Conservation (phyloP, 306 rosid species). For the Cyclanthera cordifolia region DNA sequence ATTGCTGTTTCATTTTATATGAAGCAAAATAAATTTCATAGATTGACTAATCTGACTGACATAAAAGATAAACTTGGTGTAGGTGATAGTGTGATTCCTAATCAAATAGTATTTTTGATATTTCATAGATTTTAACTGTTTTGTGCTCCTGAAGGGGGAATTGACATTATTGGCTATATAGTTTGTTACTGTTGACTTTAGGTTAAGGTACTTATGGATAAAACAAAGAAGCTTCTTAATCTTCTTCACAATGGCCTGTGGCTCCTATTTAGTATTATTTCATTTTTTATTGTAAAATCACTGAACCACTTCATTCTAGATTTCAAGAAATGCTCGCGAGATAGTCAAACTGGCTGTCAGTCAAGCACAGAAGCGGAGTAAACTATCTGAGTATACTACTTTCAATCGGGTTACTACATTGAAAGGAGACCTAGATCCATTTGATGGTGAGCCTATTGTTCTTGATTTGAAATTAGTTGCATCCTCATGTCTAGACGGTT, state of each 20-base stretch:
- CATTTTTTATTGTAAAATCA: background rate
- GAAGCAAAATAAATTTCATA: background rate
- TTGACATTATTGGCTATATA: background rate
- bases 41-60: background rate
- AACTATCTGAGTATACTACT: slow-evolving; percentile 54
- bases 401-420: slow-evolving; percentile 60
- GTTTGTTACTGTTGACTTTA: background rate
- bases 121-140: background rate
- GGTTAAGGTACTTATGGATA: background rate
- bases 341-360: slow-evolving; percentile 74
- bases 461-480: background rate
- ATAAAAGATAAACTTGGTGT: background rate
- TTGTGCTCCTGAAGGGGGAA: background rate
- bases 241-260: background rate
- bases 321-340: slow-evolving; percentile 72
- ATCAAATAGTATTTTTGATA: background rate
- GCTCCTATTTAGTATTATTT: background rate
- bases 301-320: slow-evolving; percentile 28
- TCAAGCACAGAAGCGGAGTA: slow-evolving; percentile 77
- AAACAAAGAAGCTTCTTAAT: background rate
- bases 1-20: background rate
- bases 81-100: too few relatives aligned
- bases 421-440: slow-evolving; percentile 71
- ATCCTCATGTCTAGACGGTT: slow-evolving; percentile 9
- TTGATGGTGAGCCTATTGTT: slow-evolving; percentile 47